Conservation (phyloP, 768 basidiomycete species). For the Collybia sp. region DNA sequence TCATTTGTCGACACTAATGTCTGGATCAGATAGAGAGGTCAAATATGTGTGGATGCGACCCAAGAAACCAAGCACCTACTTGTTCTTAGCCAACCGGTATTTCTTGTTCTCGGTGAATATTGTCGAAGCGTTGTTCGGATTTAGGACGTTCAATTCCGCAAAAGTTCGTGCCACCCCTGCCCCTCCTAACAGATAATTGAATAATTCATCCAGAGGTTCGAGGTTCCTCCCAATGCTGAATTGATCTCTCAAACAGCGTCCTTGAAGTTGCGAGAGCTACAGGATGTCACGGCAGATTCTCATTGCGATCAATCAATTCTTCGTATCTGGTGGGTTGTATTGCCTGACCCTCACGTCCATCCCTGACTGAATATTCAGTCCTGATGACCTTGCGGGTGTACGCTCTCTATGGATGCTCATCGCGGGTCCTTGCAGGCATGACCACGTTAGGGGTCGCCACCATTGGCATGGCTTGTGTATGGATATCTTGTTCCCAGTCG, state of each 20-base stretch:
- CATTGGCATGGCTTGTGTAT: constrained; percentile 30
- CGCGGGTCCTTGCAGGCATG: constrained; percentile 29
- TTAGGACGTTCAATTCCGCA: constrained; percentile 15
- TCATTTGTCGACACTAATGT: background rate
- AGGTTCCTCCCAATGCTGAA: background rate
- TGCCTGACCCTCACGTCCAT: background rate
- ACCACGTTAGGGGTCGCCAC: constrained; percentile 23
- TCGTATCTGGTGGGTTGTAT: constrained; percentile 36
- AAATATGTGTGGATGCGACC: constrained; percentile 39
- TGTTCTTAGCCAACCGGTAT: constrained; percentile 50
- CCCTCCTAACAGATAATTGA: background rate
- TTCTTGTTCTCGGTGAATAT: constrained; percentile 36
- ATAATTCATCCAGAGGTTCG: constrained; percentile 9
- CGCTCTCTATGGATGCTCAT: constrained; percentile 42
- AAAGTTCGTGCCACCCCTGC: constrained; percentile 12
- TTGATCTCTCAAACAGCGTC: background rate
- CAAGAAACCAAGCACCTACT: constrained; percentile 29
- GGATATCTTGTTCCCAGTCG: constrained; percentile 10
- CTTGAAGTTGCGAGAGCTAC: constrained; percentile 33
- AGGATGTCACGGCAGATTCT: constrained; percentile 34
- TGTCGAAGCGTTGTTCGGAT: constrained; percentile 21
- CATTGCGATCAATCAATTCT: constrained; percentile 37
- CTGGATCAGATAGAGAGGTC: constrained; percentile 29
- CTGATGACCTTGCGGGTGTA: constrained; percentile 43
- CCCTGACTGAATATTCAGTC: constrained; percentile 16